Conservation (phyloP, 148 eudicot species). For the Chenopodium quinoa region DNA sequence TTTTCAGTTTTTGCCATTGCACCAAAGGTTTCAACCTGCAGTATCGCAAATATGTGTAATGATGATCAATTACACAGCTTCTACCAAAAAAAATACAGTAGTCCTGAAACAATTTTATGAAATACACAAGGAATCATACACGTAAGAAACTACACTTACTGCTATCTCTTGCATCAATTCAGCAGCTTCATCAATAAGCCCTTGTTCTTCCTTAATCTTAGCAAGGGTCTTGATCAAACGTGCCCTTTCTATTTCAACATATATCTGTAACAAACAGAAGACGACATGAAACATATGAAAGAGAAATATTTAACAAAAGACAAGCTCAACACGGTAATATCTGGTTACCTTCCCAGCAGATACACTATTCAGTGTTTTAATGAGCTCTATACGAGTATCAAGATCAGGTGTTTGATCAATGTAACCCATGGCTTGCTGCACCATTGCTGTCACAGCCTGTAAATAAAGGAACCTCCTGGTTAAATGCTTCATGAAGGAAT, state of each 20-base stretch:
- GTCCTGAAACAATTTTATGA: background rate
- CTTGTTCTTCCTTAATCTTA: constrained; percentile 89
- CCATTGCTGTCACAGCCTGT: constrained; percentile 92
- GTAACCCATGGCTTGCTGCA: constrained; percentile 90
- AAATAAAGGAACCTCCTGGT: constrained; percentile 4
- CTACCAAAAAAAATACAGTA: background rate
- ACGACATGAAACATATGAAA: background rate
- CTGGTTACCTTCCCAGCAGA: constrained; percentile 83
- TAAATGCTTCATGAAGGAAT: constrained; percentile 5
- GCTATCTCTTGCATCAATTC: constrained; percentile 98
- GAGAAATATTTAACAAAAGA: background rate
- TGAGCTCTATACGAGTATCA: constrained; percentile 83
- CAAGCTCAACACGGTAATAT: background rate
- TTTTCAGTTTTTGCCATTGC: constrained; percentile 99
- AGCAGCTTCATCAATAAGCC: constrained; percentile 91
- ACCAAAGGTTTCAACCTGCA: constrained; percentile 93
- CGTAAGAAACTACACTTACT: constrained; percentile 41
- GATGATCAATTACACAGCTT: constrained; percentile 1
- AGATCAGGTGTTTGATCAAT: constrained; percentile 88
- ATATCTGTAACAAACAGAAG: constrained; percentile 46
- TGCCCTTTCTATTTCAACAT: constrained; percentile 93
- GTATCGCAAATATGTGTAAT: background rate
- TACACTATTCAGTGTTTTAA: constrained; percentile 81
- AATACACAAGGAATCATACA: background rate
- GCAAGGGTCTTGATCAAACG: constrained; percentile 81